These are phyloP conservation scores for Lagenidium sp. DNA, from an alignment of 352 stramenopile species.

Conservation along the genomic window DNA sequence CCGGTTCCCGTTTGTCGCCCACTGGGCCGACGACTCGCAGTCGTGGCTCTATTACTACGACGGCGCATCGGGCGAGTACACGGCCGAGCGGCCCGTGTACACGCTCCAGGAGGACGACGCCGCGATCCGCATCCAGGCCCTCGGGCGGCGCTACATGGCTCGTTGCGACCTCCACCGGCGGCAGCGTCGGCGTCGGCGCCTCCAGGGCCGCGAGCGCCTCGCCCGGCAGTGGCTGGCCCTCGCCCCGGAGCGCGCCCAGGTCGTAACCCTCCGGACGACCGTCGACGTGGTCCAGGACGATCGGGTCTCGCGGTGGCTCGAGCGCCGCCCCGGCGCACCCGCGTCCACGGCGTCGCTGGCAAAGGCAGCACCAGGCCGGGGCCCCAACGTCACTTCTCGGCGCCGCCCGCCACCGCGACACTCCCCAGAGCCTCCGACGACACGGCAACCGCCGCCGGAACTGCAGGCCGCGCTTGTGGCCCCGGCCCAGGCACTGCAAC, in stretches of 20 bases:
- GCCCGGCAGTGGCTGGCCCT: slow-evolving; percentile 31
- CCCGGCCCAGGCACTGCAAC: slow-evolving; percentile 12
- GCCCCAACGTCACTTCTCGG: neutral
- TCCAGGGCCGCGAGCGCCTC: slow-evolving; percentile 15
- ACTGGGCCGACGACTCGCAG: slow-evolving; percentile 43
- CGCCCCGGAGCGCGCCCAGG: slow-evolving; percentile 29
- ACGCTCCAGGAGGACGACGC: slow-evolving; percentile 52
- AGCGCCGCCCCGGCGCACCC: neutral
- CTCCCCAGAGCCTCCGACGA: no score
- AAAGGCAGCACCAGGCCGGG: neutral
- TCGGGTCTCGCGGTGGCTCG: slow-evolving; percentile 16
- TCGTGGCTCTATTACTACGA: slow-evolving; percentile 27
- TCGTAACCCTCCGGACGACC: slow-evolving; percentile 26
- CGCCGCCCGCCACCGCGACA: no score
- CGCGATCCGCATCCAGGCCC: slow-evolving; percentile 27
- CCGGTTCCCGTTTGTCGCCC: slow-evolving; percentile 46
- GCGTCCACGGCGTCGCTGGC: neutral
- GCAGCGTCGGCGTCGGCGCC: slow-evolving; percentile 20
- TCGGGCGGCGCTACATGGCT: slow-evolving; percentile 29
- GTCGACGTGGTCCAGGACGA: slow-evolving; percentile 9
- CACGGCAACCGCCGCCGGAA: no score
- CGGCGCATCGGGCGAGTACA: slow-evolving; percentile 3
- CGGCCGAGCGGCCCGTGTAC: slow-evolving; percentile 42
- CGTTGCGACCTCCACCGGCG: slow-evolving; percentile 18
- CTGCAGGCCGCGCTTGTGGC: slow-evolving; percentile 5